phyloP scores from a whole-genome alignment of 176 grass and related monocot species.

The Eragrostis nindensis region DNA sequence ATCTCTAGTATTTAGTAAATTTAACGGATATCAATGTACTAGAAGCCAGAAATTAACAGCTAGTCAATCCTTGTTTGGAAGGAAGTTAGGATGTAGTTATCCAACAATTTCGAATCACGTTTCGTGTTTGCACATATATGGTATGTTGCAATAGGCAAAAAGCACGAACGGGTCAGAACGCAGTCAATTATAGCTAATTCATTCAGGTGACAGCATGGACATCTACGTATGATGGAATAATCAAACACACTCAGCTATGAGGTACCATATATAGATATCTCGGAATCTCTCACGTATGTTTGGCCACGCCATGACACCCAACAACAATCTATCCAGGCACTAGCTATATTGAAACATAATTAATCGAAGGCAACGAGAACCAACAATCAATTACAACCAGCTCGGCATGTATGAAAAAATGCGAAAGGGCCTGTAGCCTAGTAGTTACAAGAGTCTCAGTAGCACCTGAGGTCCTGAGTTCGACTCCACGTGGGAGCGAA shows the following conservation, averaged over 20 bases:
- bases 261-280: neutral
- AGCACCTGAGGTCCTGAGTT: too few relatives aligned
- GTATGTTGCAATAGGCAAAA: neutral
- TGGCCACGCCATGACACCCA: neutral
- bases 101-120: neutral
- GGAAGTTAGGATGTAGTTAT: neutral
- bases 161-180: neutral
- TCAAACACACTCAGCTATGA: neutral
- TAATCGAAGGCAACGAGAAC: neutral
- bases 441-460: too few relatives aligned
- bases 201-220: neutral
- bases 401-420: neutral
- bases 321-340: neutral
- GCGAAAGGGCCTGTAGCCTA: too few relatives aligned
- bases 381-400: too few relatives aligned
- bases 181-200: neutral
- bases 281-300: neutral
- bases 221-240: neutral
- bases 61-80: neutral
- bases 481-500: too few relatives aligned
- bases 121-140: neutral
- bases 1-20: slow-evolving; percentile 11
- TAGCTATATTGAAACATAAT: neutral
- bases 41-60: neutral
- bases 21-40: neutral